A percentile compares a stretch with the other conserved stretches of the same genome.
Conservation (phyloP, 106 monocot species). For the Dioscorea alata region DNA sequence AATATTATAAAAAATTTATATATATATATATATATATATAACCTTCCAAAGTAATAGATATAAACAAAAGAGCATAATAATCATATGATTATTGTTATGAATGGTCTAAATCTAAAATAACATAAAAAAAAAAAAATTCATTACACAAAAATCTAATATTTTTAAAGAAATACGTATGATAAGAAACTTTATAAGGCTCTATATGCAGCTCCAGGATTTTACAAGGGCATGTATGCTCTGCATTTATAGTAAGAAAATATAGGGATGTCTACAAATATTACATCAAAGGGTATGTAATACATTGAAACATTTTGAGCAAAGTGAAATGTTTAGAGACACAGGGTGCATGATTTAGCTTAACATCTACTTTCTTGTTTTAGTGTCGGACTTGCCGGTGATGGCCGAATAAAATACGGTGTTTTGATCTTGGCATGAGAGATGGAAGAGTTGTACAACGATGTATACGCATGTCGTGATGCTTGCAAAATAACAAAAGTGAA, state of each 20-base stretch:
- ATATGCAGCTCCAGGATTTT: neutral
- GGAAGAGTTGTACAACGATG: slow-evolving; percentile 67
- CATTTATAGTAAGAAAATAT: neutral
- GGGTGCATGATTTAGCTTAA: slow-evolving; percentile 10
- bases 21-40: too few species aligned
- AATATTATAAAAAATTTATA: too few species aligned
- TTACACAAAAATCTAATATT: too few species aligned
- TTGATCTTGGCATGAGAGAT: slow-evolving; percentile 31
- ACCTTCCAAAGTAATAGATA: too few species aligned
- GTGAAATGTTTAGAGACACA: too few species aligned
- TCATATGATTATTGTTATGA: too few species aligned
- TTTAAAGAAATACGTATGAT: too few species aligned
- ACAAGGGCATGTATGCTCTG: neutral
- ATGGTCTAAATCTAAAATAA: too few species aligned
- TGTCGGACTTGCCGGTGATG: slow-evolving; percentile 7
- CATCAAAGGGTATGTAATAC: neutral
- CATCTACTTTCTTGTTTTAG: slow-evolving; percentile 31
- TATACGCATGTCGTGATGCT: slow-evolving; percentile 72
- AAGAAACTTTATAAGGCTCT: too few species aligned
- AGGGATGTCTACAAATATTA: neutral
- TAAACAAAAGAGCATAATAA: too few species aligned
- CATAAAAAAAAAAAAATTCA: too few species aligned
- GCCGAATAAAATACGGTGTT: slow-evolving; percentile 38
- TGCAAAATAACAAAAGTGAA: slow-evolving; percentile 2
- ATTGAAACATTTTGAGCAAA: neutral